Percentiles rank a stretch among this genome's conserved stretches.
Conservation (phyloP, 1,284 basidiomycete species). For the Apiotrichum domesticum region DNA sequence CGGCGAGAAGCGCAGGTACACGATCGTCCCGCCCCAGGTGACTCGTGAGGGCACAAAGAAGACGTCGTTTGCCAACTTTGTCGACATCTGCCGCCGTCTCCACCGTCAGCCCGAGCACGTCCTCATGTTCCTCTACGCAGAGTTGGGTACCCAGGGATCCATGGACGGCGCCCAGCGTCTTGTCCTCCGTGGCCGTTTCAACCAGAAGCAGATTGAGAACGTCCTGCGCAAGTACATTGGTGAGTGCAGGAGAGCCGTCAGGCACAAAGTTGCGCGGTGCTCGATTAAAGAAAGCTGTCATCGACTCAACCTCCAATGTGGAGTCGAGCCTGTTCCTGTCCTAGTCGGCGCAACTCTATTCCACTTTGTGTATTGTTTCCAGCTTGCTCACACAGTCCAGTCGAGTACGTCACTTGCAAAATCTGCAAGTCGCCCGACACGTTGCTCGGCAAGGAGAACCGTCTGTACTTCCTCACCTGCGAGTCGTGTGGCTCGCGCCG, state of each 20-base stretch:
- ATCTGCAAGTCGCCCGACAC: slow-evolving; percentile 99
- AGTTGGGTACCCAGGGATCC: slow-evolving; percentile 96
- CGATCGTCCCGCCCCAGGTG: slow-evolving; percentile 93
- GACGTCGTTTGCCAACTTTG: slow-evolving; percentile 89
- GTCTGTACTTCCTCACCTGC: slow-evolving; percentile 98
- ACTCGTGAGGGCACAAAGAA: slow-evolving; percentile 93
- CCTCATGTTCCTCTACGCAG: slow-evolving; percentile 94
- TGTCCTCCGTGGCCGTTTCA: slow-evolving; percentile 96
- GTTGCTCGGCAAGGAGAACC: slow-evolving; percentile 91
- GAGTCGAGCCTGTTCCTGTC: too few species aligned
- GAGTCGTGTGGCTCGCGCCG: slow-evolving; percentile 87
- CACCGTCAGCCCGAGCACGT: slow-evolving; percentile 99
- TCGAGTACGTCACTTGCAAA: slow-evolving; percentile 99
- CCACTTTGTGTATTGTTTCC: too few species aligned
- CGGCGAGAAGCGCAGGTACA: slow-evolving; percentile 84
- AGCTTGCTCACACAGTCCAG: slow-evolving; percentile 47
- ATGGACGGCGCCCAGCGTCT: slow-evolving; percentile 89
- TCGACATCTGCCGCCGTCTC: slow-evolving; percentile 98
- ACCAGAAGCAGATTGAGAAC: slow-evolving; percentile 98
- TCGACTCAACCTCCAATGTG: too few species aligned
- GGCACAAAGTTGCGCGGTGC: too few species aligned
- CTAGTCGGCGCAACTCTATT: too few species aligned
- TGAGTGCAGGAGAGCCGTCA: slow-evolving; percentile 46
- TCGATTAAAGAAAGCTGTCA: too few species aligned
- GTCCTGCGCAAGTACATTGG: slow-evolving; percentile 94